phyloP scores from a whole-genome alignment of 2,329 filamentous ascomycete genomes.

The Phaeosphaeriaceae sp. region DNA sequence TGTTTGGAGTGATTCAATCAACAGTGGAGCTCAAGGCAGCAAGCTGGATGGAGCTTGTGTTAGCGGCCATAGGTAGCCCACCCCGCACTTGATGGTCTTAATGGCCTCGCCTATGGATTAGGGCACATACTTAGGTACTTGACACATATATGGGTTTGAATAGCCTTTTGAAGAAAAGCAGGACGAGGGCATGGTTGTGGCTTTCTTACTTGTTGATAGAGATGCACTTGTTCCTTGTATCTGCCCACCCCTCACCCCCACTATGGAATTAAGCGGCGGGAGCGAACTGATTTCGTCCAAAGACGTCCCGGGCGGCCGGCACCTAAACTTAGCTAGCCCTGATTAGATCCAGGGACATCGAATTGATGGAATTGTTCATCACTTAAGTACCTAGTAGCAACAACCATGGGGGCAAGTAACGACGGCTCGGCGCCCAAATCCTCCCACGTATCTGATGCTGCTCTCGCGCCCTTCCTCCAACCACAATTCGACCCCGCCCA shows the following conservation, averaged over 20 bases:
- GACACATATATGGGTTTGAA: too few relatives aligned
- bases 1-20: constrained; percentile 1
- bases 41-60: constrained; percentile 1
- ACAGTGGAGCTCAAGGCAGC: constrained; percentile 24
- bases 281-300: constrained; percentile 10
- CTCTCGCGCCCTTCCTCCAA: constrained; percentile 76
- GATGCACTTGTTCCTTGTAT: background rate
- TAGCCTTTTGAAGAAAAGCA: too few relatives aligned
- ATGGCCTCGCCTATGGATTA: background rate
- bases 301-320: constrained; percentile 21
- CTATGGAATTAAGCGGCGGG: constrained; percentile 16
- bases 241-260: constrained; percentile 19
- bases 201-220: too few relatives aligned
- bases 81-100: constrained; percentile 1
- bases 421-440: constrained; percentile 27
- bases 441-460: constrained; percentile 71
- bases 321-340: constrained; percentile 10
- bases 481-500: constrained; percentile 81
- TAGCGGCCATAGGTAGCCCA: constrained; percentile 8
- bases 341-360: constrained; percentile 18
- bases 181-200: too few relatives aligned
- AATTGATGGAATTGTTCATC: constrained; percentile 5
- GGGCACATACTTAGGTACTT: too few relatives aligned
- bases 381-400: constrained; percentile 21
- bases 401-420: constrained; percentile 33